Evolutionary conservation across 441 rosid genomes (phyloP).

Genomic region (Gossypium aridum): DNA sequence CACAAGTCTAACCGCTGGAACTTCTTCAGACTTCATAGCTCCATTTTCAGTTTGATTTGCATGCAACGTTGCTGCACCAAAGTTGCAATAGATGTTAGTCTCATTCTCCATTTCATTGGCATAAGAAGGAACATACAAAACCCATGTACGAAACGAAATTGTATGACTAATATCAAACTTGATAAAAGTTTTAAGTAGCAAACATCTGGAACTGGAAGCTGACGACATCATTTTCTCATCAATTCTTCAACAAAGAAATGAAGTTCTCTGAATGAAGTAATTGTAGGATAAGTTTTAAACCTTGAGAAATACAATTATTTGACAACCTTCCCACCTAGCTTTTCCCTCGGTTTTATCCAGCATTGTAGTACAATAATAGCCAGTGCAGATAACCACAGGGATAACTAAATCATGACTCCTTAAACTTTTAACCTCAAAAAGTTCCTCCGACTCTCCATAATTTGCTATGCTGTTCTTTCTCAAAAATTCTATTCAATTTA

Average conservation of each 20-base stretch:
- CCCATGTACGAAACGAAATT: background rate
- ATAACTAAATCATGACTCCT: background rate
- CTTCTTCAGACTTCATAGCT: constrained; percentile 40
- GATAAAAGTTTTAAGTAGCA: background rate
- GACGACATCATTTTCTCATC: background rate
- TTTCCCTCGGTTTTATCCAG: background rate
- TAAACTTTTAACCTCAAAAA: background rate
- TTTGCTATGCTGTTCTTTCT: background rate
- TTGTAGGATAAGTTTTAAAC: background rate
- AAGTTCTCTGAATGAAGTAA: background rate
- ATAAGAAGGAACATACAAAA: background rate
- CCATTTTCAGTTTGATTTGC: constrained; percentile 65
- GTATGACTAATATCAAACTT: constrained; percentile 17
- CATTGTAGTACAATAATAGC: background rate
- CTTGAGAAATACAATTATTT: background rate
- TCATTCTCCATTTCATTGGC: background rate
- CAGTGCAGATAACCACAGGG: background rate
- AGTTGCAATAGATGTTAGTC: constrained; percentile 10
- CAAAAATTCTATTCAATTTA: background rate
- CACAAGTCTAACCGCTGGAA: background rate
- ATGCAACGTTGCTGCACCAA: constrained; percentile 44
- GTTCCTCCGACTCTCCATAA: background rate
- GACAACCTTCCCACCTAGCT: background rate
- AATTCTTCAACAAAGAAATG: background rate
- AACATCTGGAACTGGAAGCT: background rate